A percentile compares a stretch with the other conserved stretches of the same genome.
Evolutionary conservation across 1,284 basidiomycete species (phyloP).

Genomic region (Fomitopsis betulina): DNA sequence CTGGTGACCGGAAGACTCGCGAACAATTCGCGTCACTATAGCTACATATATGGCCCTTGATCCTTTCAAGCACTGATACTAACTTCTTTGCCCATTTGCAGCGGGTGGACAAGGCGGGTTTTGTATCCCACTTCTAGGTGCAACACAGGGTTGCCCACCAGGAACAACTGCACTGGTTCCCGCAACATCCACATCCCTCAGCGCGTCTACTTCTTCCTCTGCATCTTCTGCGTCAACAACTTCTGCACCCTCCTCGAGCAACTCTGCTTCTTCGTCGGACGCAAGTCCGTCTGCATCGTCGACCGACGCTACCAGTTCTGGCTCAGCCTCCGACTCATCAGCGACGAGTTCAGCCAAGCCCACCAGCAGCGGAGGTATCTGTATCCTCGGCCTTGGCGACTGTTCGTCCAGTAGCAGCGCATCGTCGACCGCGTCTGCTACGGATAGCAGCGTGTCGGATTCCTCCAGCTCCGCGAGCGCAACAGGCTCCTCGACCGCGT

Average conservation of each 20-base stretch:
- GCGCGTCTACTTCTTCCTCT: slow-evolving; percentile 6
- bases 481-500: background rate
- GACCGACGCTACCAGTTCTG: background rate
- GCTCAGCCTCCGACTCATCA: background rate
- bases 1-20: too few relatives aligned
- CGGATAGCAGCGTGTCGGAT: background rate
- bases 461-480: background rate
- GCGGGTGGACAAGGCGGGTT: background rate
- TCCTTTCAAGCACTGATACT: background rate
- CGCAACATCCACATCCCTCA: slow-evolving; percentile 11
- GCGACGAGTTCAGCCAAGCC: background rate
- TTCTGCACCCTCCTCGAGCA: background rate
- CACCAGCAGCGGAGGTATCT: background rate
- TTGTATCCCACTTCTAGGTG: slow-evolving; percentile 2
- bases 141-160: background rate
- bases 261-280: background rate
- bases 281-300: background rate
- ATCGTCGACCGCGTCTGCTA: background rate
- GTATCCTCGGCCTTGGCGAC: background rate
- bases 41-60: too few relatives aligned
- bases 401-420: background rate
- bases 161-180: slow-evolving; percentile 16
- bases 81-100: background rate
- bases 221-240: background rate
- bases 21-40: too few relatives aligned